Percentiles rank a stretch among this genome's conserved stretches.
phyloP scores from a whole-genome alignment of 2,329 filamentous ascomycete species.

The Fusarium foetens region DNA sequence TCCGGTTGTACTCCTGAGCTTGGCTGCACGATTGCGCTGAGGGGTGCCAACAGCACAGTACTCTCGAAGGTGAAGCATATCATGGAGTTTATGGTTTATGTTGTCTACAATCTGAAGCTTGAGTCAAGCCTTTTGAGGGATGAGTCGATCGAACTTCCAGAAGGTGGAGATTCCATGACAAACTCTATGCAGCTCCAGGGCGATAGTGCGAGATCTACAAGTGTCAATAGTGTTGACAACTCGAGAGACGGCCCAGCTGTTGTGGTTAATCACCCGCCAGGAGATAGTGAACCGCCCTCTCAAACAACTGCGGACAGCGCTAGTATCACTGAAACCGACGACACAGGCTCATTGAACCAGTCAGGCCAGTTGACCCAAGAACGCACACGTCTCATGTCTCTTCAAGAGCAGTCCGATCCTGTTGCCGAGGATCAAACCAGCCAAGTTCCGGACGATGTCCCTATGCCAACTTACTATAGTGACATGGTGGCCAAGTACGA shows the following conservation, averaged over 20 bases:
- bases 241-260: slow-evolving; percentile 46
- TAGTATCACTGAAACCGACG: slow-evolving; percentile 44
- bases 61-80: slow-evolving; percentile 88
- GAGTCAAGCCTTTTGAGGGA: slow-evolving; percentile 95
- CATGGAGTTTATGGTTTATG: slow-evolving; percentile 98
- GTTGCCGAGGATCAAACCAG: slow-evolving; percentile 61
- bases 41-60: slow-evolving; percentile 77
- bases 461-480: slow-evolving; percentile 92
- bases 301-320: slow-evolving; percentile 48
- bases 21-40: slow-evolving; percentile 92
- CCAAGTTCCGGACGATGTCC: slow-evolving; percentile 78
- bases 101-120: slow-evolving; percentile 96
- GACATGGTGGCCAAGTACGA: slow-evolving; percentile 94
- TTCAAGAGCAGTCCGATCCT: slow-evolving; percentile 58
- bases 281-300: slow-evolving; percentile 51
- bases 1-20: slow-evolving; percentile 90
- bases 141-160: slow-evolving; percentile 86
- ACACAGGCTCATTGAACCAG: slow-evolving; percentile 43
- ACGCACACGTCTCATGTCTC: slow-evolving; percentile 45
- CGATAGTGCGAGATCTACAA: slow-evolving; percentile 52
- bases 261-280: slow-evolving; percentile 50
- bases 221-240: slow-evolving; percentile 46
- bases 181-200: slow-evolving; percentile 54
- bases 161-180: slow-evolving; percentile 58
- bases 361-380: slow-evolving; percentile 40